phyloP scores from a whole-genome alignment of 345 rosid species.

The Eucalyptus camaldulensis region DNA sequence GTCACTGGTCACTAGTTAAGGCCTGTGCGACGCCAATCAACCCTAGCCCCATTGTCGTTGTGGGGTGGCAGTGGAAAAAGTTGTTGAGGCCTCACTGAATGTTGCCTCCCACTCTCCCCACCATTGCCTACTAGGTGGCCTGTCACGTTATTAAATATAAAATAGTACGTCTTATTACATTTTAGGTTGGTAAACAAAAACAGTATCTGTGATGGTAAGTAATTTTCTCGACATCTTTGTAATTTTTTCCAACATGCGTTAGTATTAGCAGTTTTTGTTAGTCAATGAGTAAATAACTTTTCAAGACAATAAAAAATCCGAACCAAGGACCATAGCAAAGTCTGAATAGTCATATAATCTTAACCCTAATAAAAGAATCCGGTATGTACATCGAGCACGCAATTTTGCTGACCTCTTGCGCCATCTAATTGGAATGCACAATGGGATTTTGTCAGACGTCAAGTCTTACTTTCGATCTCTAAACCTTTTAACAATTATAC shows the following conservation, averaged over 20 bases:
- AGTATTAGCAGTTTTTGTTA: not conserved
- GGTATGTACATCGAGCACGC: not conserved
- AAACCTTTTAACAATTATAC: not conserved
- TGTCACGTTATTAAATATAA: not conserved
- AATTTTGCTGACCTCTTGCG: not conserved
- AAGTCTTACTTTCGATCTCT: not conserved
- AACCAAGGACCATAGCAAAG: not conserved
- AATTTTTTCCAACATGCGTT: not conserved
- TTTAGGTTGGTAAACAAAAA: not conserved
- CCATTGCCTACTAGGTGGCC: not conserved
- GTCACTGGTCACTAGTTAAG: no score
- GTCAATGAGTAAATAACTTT: not conserved
- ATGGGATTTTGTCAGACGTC: not conserved
- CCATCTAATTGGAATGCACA: not conserved
- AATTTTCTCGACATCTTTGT: not conserved
- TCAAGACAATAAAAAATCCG: not conserved
- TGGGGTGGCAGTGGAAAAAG: accelerated
- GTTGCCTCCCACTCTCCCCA: no score
- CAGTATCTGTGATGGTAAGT: not conserved
- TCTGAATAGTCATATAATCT: not conserved
- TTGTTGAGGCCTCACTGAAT: no score
- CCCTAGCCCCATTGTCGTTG: no score
- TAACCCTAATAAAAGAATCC: not conserved
- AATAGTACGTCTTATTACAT: not conserved
- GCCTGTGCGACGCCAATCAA: accelerated